Evolutionary conservation across 441 rosid species (phyloP), one percentile per base, ranked within the genome.

Genomic region (Codiaeum variegatum): DNA sequence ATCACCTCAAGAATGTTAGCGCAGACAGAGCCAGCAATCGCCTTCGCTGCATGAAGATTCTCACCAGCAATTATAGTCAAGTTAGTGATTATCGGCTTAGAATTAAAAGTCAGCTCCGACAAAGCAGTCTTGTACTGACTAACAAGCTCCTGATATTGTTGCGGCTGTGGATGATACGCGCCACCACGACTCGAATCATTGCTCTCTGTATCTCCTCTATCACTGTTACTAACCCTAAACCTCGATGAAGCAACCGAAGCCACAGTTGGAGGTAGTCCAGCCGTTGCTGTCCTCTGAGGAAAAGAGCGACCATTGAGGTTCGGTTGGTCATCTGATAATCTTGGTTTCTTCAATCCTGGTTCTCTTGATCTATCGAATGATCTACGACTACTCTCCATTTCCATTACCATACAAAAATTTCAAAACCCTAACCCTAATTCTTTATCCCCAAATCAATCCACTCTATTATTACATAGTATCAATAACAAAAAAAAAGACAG

Each of bases 61-160:
- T 95, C 98, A 26, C 98, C 99, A 1, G 98, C 99, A 58, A 95
- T 95, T 71, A 95, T 93, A 6, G 98, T 95, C 80, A 95, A 86
- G 74, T 91, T 95, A 49, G 99, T 93, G 29, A 95, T 95, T 42
- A 95, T 95, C 19, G 97, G 98, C 80, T 95, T 95, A 8, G 99
- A 95, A 80, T 95, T 95, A 79, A 93, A 90, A n/a, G 96, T 93
- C 72, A 95, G 91, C 88, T 95, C 99, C 11, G 95, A 81, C 0
- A 95, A 77, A n/a, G 97, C 99, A 5, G 90, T 81, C 84, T 83
- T 88, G 83, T 95, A 95, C 85, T 93, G 98, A 72, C 84, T 88
- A 80, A 95, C 89, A 23, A 95, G 92, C 91, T 95, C 99, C 78
- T 86, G 87, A 74, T 87, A 89, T 74, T 83, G 93, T 73, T 86